phyloP scores from a whole-genome alignment of 2,329 filamentous ascomycete species.

The Fusarium sp. region DNA sequence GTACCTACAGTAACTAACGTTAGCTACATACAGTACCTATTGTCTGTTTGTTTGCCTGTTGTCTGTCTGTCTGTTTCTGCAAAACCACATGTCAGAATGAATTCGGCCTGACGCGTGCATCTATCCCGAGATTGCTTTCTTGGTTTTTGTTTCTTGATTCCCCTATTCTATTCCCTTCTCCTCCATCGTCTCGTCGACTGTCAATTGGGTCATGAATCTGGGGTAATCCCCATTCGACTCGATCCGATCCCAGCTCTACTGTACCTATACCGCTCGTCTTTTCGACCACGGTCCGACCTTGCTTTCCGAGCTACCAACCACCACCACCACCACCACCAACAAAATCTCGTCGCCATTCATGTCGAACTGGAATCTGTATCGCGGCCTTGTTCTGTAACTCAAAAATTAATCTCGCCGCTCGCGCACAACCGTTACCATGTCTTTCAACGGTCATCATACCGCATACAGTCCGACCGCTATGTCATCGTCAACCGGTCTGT shows the following conservation, averaged over 20 bases:
- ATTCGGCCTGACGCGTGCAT: slow-evolving; percentile 42
- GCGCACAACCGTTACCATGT: slow-evolving; percentile 48
- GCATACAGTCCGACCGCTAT: slow-evolving; percentile 56
- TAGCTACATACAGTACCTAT: too few relatives aligned
- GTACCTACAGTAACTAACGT: too few relatives aligned
- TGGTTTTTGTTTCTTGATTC: slow-evolving; percentile 22
- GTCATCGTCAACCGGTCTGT: slow-evolving; percentile 53
- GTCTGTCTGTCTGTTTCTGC: background rate
- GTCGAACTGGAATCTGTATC: slow-evolving; percentile 14
- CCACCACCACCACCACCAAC: background rate
- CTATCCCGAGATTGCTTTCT: slow-evolving; percentile 21
- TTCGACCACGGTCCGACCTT: slow-evolving; percentile 16
- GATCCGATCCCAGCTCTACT: slow-evolving; percentile 1
- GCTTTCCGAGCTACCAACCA: slow-evolving; percentile 1
- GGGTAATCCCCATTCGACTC: slow-evolving; percentile 19
- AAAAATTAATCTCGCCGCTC: slow-evolving; percentile 3
- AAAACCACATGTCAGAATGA: slow-evolving; percentile 44
- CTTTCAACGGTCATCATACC: slow-evolving; percentile 55
- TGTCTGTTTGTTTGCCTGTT: too few relatives aligned
- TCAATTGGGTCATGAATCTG: slow-evolving; percentile 38
- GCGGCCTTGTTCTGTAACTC: background rate
- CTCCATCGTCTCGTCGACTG: slow-evolving; percentile 7
- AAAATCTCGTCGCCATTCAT: slow-evolving; percentile 27
- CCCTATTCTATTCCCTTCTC: slow-evolving; percentile 11
- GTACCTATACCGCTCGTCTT: slow-evolving; percentile 21